Conservation (phyloP, 208 protist genomes). For the Leishmania turanica region DNA sequence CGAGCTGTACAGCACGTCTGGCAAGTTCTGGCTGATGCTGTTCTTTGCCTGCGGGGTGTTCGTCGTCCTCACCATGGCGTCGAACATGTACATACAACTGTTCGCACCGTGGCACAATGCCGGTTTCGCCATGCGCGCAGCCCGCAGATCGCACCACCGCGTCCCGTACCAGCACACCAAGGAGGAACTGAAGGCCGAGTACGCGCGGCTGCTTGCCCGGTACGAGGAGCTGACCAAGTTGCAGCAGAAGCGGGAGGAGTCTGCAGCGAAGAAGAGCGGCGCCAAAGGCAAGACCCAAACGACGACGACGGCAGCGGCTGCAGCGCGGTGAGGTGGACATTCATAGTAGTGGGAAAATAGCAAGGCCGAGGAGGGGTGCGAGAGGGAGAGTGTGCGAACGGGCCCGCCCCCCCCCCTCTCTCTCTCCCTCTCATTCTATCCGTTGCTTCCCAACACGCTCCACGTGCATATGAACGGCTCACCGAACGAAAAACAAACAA, state of each 20-base stretch:
- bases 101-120: slow-evolving; percentile 71
- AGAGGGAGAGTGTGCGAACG: neutral
- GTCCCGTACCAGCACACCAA: slow-evolving; percentile 36
- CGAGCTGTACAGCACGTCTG: slow-evolving; percentile 44
- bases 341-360: neutral
- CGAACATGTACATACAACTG: slow-evolving; percentile 62
- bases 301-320: neutral
- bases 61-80: slow-evolving; percentile 54
- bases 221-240: slow-evolving; percentile 16
- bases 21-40: slow-evolving; percentile 65
- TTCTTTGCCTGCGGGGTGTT: slow-evolving; percentile 57
- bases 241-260: slow-evolving; percentile 14
- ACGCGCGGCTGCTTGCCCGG: slow-evolving; percentile 25
- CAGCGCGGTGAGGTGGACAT: neutral
- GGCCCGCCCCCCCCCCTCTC: neutral
- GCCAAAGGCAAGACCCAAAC: neutral
- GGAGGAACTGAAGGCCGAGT: slow-evolving; percentile 29
- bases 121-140: slow-evolving; percentile 49
- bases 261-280: neutral
- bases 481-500: neutral
- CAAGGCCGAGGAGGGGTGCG: neutral
- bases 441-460: neutral
- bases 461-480: neutral
- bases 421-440: no score
- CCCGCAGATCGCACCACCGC: slow-evolving; percentile 44